phyloP scores from a whole-genome alignment of 306 rosid genomes.

The Quercus parvula region DNA sequence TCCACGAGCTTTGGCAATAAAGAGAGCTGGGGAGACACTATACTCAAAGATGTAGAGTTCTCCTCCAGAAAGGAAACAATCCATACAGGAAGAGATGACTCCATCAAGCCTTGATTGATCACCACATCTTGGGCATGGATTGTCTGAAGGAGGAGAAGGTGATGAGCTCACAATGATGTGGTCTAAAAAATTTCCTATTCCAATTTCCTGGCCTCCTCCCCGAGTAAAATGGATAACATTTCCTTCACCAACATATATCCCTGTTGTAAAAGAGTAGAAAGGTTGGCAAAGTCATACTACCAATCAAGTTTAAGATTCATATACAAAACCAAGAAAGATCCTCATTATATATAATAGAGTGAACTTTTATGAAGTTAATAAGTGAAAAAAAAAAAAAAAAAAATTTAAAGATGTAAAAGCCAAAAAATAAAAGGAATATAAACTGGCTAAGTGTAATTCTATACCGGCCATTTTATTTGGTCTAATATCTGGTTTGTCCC shows the following conservation, averaged over 20 bases:
- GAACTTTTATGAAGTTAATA: background rate
- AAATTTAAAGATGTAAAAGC: background rate
- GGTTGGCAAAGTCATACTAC: background rate
- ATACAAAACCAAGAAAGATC: conserved; percentile 5
- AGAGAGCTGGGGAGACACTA: conserved; percentile 38
- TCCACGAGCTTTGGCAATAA: conserved; percentile 62
- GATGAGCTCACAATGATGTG: conserved; percentile 38
- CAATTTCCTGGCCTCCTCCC: conserved; percentile 41
- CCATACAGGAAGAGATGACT: conserved; percentile 61
- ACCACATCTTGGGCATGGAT: conserved; percentile 56
- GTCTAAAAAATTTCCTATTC: conserved; percentile 37
- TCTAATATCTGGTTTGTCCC: background rate
- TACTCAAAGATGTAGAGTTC: conserved; percentile 56
- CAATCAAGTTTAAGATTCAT: conserved; percentile 2
- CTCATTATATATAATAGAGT: background rate
- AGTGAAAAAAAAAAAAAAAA: background rate
- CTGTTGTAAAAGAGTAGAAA: conserved; percentile 33
- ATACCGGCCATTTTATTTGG: background rate
- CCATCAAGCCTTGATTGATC: conserved; percentile 32
- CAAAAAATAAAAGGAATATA: background rate
- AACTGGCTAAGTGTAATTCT: background rate
- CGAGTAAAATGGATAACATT: conserved; percentile 77
- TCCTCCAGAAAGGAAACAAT: conserved; percentile 59
- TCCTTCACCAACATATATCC: conserved; percentile 62
- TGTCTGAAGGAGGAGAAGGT: conserved; percentile 27